Conservation (phyloP, 2,329 filamentous ascomycete genomes). For the Leptodontidium sp. region DNA sequence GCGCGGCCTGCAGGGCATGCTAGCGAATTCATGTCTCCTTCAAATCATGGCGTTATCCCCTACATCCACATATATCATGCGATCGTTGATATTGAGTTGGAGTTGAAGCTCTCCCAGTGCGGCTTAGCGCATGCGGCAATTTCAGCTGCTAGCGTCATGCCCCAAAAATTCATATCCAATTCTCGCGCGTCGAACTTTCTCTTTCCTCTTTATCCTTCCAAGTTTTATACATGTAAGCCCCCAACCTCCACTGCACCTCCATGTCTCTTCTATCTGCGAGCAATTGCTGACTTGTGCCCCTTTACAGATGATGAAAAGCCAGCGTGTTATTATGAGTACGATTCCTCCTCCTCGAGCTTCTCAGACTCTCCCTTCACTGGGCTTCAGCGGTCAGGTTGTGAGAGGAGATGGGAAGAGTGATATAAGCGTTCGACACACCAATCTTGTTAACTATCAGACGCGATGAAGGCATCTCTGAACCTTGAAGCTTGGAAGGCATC, state of each 20-base stretch:
- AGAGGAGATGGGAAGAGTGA: constrained; percentile 79
- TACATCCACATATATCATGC: not conserved
- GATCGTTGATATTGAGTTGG: not conserved
- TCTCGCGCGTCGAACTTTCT: constrained; percentile 46
- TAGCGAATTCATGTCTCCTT: constrained; percentile 37
- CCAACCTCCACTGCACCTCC: constrained; percentile 18
- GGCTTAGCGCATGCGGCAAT: constrained; percentile 34
- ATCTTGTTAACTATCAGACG: constrained; percentile 97
- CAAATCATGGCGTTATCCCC: constrained; percentile 25
- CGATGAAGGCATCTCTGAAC: constrained; percentile 97
- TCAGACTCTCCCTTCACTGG: constrained; percentile 86
- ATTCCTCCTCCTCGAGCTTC: constrained; percentile 69
- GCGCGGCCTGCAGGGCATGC: constrained; percentile 26
- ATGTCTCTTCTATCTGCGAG: not conserved
- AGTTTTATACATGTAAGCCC: constrained; percentile 94
- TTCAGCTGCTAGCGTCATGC: constrained; percentile 28
- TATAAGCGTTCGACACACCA: constrained; percentile 99
- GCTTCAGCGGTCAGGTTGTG: constrained; percentile 86
- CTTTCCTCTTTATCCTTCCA: constrained; percentile 90
- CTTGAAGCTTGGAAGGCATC: constrained; percentile 62
- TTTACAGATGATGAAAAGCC: constrained; percentile 97
- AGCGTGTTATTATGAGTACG: constrained; percentile 92
- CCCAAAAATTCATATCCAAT: constrained; percentile 41
- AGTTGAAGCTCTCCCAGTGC: constrained; percentile 35
- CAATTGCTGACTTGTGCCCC: constrained; percentile 45